Percentiles rank a stretch among this genome's conserved stretches.
phyloP scores from a whole-genome alignment of 1,139 yeast species.

The Pichia sp. region DNA sequence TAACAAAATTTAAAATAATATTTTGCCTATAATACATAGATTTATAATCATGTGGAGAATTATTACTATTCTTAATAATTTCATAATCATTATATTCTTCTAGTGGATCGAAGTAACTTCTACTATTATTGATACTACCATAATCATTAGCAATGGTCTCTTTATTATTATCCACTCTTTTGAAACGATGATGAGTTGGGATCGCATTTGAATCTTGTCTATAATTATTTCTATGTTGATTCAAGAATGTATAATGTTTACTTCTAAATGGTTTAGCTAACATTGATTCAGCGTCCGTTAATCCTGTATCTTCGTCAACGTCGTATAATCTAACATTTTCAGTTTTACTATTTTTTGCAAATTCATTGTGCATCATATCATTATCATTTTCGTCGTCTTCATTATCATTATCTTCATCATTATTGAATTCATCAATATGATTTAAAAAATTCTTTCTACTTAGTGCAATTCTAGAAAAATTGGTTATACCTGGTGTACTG shows the following conservation, averaged over 20 bases:
- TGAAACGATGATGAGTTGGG: neutral
- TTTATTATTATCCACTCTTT: neutral
- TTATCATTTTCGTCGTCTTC: neutral
- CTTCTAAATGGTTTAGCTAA: constrained; percentile 18
- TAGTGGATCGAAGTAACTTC: constrained; percentile 3
- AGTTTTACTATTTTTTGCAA: constrained; percentile 5
- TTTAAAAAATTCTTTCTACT: constrained; percentile 9
- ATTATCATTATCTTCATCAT: neutral
- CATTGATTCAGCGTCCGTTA: constrained; percentile 22
- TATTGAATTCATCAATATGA: neutral
- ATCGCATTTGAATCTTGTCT: neutral
- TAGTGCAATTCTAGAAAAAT: constrained; percentile 8
- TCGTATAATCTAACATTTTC: constrained; percentile 11
- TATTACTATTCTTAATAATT: constrained; percentile 14
- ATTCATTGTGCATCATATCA: neutral
- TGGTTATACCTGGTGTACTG: neutral
- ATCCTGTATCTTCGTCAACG: constrained; percentile 20
- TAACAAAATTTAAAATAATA: constrained; percentile 17
- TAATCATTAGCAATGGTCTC: constrained; percentile 1
- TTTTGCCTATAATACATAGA: constrained; percentile 24
- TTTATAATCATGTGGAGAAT: constrained; percentile 30
- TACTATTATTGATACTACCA: constrained; percentile 4
- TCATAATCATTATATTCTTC: constrained; percentile 15
- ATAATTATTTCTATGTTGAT: neutral
- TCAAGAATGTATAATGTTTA: neutral